Evolutionary conservation across 2,329 filamentous ascomycete species (phyloP).

Genomic region (Colletotrichum plurivorum): DNA sequence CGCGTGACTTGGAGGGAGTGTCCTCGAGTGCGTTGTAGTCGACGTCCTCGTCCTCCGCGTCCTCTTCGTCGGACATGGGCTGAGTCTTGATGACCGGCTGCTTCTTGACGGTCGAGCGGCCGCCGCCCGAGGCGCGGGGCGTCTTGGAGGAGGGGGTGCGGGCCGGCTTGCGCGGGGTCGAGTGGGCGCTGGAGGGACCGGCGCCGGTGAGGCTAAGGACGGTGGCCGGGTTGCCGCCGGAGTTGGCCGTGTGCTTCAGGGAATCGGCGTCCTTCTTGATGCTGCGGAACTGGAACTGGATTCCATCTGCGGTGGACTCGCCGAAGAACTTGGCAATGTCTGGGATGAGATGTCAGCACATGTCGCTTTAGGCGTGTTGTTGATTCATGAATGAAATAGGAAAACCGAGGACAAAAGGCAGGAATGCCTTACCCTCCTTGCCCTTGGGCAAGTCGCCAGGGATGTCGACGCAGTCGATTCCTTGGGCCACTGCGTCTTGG

Average conservation of each 20-base stretch:
- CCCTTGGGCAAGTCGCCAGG: conserved; percentile 52
- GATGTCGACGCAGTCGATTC: conserved; percentile 61
- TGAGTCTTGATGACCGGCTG: conserved; percentile 42
- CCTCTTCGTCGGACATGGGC: conserved; percentile 46
- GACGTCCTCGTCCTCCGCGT: conserved; percentile 45
- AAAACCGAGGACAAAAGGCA: neutral
- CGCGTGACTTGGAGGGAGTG: conserved; percentile 54
- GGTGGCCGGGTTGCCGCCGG: conserved; percentile 61
- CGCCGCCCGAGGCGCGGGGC: conserved; percentile 33
- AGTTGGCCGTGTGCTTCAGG: conserved; percentile 60
- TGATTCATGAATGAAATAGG: neutral
- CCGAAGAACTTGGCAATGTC: conserved; percentile 73
- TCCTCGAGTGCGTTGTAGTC: conserved; percentile 52
- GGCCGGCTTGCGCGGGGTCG: conserved; percentile 46
- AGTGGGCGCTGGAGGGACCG: conserved; percentile 44
- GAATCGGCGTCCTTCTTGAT: conserved; percentile 68
- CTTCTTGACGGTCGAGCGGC: conserved; percentile 35
- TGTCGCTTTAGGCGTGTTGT: neutral
- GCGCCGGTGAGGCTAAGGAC: conserved; percentile 50
- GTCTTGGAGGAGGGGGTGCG: conserved; percentile 37
- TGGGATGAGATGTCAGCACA: conserved; percentile 45
- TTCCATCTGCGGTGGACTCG: conserved; percentile 69
- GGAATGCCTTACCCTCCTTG: conserved; percentile 55
- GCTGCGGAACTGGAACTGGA: conserved; percentile 72
- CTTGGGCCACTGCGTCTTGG: conserved; percentile 50